Percentiles rank a stretch among this genome's conserved stretches.
phyloP scores from a whole-genome alignment of 257 asterid genomes.

The Solanum chilense region DNA sequence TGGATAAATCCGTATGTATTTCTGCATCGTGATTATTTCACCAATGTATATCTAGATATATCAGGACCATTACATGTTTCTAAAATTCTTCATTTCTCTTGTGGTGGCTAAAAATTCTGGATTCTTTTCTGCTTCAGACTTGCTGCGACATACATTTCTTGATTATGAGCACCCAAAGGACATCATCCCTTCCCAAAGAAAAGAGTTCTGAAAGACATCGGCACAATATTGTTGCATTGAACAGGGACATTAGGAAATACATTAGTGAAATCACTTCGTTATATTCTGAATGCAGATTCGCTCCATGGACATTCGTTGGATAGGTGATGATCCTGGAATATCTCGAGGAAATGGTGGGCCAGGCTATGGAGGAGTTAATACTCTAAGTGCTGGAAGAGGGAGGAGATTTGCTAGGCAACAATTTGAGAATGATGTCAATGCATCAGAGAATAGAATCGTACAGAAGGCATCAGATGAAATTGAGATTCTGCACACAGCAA shows the following conservation, averaged over 20 bases:
- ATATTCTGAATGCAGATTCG: conserved; percentile 30
- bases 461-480: conserved; percentile 42
- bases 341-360: conserved; percentile 31
- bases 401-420: conserved; percentile 33
- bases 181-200: background rate
- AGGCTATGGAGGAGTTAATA: conserved; percentile 21
- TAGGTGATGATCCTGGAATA: conserved; percentile 73
- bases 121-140: background rate
- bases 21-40: background rate
- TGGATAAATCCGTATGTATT: background rate
- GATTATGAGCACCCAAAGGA: background rate
- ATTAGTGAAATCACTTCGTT: background rate
- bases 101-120: background rate
- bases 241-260: background rate
- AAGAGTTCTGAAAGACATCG: background rate
- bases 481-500: conserved; percentile 83
- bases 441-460: conserved; percentile 39
- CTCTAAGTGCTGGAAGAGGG: conserved; percentile 40
- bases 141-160: background rate
- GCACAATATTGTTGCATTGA: background rate
- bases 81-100: background rate
- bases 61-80: background rate
- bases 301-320: conserved; percentile 83
- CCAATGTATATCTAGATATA: background rate
- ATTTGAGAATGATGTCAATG: conserved; percentile 31